Percentiles rank a stretch among this genome's conserved stretches.
phyloP scores from a whole-genome alignment of 179 eudicot species.

The Silene vulgaris region DNA sequence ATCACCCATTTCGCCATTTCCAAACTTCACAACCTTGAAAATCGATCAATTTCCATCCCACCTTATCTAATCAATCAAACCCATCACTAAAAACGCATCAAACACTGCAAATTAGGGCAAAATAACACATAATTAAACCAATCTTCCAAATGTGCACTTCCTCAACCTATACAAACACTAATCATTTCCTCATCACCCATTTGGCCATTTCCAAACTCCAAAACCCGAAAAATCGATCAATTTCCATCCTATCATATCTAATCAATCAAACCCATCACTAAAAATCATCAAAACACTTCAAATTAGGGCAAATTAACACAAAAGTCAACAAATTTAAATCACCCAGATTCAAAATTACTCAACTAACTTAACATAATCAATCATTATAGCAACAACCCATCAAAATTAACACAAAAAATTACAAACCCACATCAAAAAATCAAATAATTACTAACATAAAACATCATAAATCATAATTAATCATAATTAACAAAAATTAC shows the following conservation, averaged over 20 bases:
- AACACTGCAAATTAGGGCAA: too few relatives aligned
- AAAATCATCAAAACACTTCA: neutral
- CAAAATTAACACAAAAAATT: neutral
- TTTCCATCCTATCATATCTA: neutral
- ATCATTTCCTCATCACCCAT: slow-evolving; percentile 3
- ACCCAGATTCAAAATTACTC: slow-evolving; percentile 16
- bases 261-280: neutral
- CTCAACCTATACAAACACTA: neutral
- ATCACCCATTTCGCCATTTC: too few relatives aligned
- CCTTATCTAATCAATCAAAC: neutral
- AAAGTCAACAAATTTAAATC: slow-evolving; percentile 1
- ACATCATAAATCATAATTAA: neutral
- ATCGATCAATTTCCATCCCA: neutral
- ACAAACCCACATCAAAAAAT: neutral
- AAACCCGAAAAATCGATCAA: neutral
- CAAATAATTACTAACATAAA: neutral
- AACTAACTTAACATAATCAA: slow-evolving; percentile 5
- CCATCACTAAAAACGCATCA: neutral
- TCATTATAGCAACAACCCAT: slow-evolving; percentile 4
- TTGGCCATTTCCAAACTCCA: neutral
- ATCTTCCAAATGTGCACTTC: neutral
- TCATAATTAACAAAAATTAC: neutral
- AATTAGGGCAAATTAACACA: slow-evolving; percentile 9
- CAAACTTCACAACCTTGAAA: neutral
- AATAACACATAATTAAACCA: neutral